These are phyloP conservation scores for Fremontodendron californicum DNA, from an alignment of 345 rosid genomes.

Conservation along the genomic window DNA sequence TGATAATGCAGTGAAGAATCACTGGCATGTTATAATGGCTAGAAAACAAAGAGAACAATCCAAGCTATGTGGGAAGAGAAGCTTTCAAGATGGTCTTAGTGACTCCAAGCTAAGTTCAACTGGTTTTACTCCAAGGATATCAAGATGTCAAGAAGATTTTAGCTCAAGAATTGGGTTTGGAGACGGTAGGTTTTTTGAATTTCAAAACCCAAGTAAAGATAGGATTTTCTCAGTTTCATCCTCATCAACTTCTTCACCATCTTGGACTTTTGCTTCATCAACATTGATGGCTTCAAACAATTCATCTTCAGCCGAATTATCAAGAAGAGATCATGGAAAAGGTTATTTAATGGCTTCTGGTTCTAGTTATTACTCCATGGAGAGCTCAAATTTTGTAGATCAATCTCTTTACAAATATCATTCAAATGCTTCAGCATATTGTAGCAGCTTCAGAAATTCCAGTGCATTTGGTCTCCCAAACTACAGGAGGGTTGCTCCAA, in stretches of 20 bases:
- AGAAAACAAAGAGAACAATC: slow-evolving; percentile 45
- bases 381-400: slow-evolving; percentile 19
- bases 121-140: slow-evolving; percentile 22
- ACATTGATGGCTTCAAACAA: slow-evolving; percentile 15
- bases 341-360: slow-evolving; percentile 22
- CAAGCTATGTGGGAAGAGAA: slow-evolving; percentile 34
- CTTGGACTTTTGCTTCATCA: slow-evolving; percentile 27
- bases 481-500: slow-evolving; percentile 31
- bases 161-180: slow-evolving; percentile 30
- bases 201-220: slow-evolving; percentile 29
- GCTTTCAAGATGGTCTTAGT: slow-evolving; percentile 22
- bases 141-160: slow-evolving; percentile 24
- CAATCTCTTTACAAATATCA: slow-evolving; percentile 22
- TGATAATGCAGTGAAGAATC: slow-evolving; percentile 73
- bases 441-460: slow-evolving; percentile 15
- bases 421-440: slow-evolving; percentile 21
- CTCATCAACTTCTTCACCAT: slow-evolving; percentile 29
- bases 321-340: slow-evolving; percentile 25
- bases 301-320: slow-evolving; percentile 25
- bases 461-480: slow-evolving; percentile 21
- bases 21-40: slow-evolving; percentile 68
- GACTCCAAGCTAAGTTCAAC: slow-evolving; percentile 10
- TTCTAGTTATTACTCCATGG: slow-evolving; percentile 15
- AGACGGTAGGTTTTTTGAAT: slow-evolving; percentile 28
- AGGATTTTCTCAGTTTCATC: slow-evolving; percentile 31